Evolutionary conservation across 305 asterid genomes (phyloP).

Genomic region (Fraxinus greggii): DNA sequence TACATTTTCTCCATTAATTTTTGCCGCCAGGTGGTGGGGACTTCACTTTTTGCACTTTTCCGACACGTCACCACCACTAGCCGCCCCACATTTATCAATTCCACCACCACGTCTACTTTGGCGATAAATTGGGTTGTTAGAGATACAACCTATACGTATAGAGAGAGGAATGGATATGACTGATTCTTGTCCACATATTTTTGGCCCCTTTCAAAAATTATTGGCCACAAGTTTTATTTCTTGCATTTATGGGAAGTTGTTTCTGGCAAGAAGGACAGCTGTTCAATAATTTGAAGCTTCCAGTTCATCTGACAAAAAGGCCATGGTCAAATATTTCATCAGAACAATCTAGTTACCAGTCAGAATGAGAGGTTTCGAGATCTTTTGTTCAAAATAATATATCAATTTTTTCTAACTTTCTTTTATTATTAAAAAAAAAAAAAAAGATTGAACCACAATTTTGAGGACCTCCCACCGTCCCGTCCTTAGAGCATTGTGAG

Average conservation of each 20-base stretch:
- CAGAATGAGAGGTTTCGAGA: too few species aligned
- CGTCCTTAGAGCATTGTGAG: too few species aligned
- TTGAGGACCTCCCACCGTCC: too few species aligned
- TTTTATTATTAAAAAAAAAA: too few species aligned
- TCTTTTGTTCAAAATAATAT: too few species aligned
- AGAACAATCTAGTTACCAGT: too few species aligned
- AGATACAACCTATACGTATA: slow-evolving; percentile 19
- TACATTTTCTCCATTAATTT: slow-evolving; percentile 1
- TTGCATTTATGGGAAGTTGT: background rate
- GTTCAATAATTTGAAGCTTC: slow-evolving; percentile 22
- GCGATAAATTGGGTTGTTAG: background rate
- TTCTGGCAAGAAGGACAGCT: slow-evolving; percentile 18
- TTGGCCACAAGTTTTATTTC: slow-evolving; percentile 35
- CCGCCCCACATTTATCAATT: slow-evolving; percentile 32
- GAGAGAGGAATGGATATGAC: slow-evolving; percentile 4
- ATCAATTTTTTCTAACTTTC: too few species aligned
- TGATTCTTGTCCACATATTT: slow-evolving; percentile 30
- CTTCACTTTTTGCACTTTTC: slow-evolving; percentile 47
- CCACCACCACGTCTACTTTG: slow-evolving; percentile 26
- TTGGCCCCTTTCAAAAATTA: background rate
- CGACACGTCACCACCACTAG: slow-evolving; percentile 53
- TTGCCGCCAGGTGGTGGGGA: slow-evolving; percentile 30
- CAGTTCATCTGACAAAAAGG: background rate
- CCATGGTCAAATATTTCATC: too few species aligned
- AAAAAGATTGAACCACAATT: too few species aligned